Evolutionary conservation across 2,329 filamentous ascomycete genomes (phyloP), one percentile per base, ranked within the genome.

Genomic region (Hypoxylon sp.): DNA sequence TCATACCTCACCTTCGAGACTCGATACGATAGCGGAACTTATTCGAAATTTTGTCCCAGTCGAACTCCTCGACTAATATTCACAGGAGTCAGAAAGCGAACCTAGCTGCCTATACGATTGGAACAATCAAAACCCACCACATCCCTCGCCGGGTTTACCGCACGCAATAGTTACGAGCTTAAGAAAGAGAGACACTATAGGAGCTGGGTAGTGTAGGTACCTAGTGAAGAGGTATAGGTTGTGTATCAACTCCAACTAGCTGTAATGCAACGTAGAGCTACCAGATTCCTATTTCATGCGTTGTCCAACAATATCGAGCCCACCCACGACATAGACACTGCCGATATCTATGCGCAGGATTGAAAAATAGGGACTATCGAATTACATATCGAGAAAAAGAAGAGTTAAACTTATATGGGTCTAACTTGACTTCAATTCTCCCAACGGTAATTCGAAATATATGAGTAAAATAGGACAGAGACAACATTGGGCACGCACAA

Each of bases 1-100:
- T 35, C n/a, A 47, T 53, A 11, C 22, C 19, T 14, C 58, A 24
- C 42, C 48, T 54, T 59, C 29, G 48, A 65, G 24, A 48, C 22
- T 31, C 31, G 55, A 65, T 33, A 59, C 54, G 52, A 58, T 55
- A 59, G 35, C 24, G 17, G 9, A 50, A 6, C 33, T 13, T 17
- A 54, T 35, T 50, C 63, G 24, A 44, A 54, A 53, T 52, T 22
- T 26, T 54, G 31, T 47, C 31, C 39, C 4, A 13, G 14, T n/a
- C 39, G 39, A 33, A 5, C 13, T 33, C 26, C n/a, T 39, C 17
- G 11, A 37, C 26, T 29, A 31, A 54, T 55, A 37, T 19, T 48
- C 26, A 17, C 39, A 17, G n/a, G 19, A 13, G 19, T 22, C 24
- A 46, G 29, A 9, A 44, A 46, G 35, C 17, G 9, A 37, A 47